A percentile compares a stretch with the other conserved stretches of the same genome.
phyloP scores from a whole-genome alignment of 257 asterid species.

The Solanum tarapatanum region DNA sequence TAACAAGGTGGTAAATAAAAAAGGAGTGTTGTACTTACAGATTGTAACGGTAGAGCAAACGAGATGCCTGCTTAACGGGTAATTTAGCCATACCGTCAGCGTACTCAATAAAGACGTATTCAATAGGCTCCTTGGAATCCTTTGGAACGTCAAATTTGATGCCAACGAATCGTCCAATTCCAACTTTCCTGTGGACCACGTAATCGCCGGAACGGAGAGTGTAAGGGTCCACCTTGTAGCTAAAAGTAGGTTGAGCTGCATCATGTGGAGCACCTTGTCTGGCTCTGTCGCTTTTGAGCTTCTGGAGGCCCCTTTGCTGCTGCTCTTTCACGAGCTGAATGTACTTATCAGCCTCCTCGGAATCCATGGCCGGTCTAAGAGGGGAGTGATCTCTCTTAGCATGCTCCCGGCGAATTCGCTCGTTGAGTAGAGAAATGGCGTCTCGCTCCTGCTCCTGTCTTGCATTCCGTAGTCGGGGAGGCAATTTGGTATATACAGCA shows the following conservation, averaged over 20 bases:
- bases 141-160: slow-evolving; percentile 64
- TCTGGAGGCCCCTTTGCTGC: slow-evolving; percentile 88
- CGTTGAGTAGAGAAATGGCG: slow-evolving; percentile 53
- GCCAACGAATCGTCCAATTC: slow-evolving; percentile 71
- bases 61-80: slow-evolving; percentile 77
- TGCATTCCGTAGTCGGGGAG: slow-evolving; percentile 11
- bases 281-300: slow-evolving; percentile 47
- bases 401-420: slow-evolving; percentile 69
- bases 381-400: slow-evolving; percentile 44
- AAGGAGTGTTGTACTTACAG: slow-evolving; percentile 35
- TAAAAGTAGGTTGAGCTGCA: slow-evolving; percentile 10
- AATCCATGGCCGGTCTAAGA: slow-evolving; percentile 44
- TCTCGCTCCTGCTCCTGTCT: slow-evolving; percentile 32
- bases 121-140: slow-evolving; percentile 42
- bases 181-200: slow-evolving; percentile 88
- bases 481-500: slow-evolving; percentile 8
- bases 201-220: slow-evolving; percentile 73
- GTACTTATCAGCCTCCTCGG: slow-evolving; percentile 78
- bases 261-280: slow-evolving; percentile 11
- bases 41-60: slow-evolving; percentile 82
- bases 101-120: slow-evolving; percentile 84
- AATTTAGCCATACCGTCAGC: slow-evolving; percentile 97
- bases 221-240: slow-evolving; percentile 82
- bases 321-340: slow-evolving; percentile 76
- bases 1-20: background rate